A percentile compares a stretch with the other conserved stretches of the same genome.
These are phyloP conservation scores for Gautieria morchelliformis DNA, from an alignment of 768 basidiomycete genomes.

Conservation along the genomic window DNA sequence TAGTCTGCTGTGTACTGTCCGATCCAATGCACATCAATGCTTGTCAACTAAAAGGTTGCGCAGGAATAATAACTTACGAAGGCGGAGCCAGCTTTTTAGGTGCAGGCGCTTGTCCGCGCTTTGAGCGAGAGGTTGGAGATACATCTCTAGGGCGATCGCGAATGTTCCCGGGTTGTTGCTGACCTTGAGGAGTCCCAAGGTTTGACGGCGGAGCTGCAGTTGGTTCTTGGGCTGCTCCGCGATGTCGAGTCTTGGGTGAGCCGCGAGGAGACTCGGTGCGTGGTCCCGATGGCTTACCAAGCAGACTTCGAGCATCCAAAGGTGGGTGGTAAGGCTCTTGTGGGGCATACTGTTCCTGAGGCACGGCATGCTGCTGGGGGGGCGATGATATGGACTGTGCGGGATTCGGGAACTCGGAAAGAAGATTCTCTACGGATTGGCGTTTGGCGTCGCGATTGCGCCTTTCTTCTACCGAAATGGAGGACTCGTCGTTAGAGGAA, in stretches of 20 bases:
- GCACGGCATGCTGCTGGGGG: slow-evolving; percentile 28
- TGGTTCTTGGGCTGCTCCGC: slow-evolving; percentile 9
- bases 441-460: slow-evolving; percentile 48
- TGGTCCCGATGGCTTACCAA: slow-evolving; percentile 14
- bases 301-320: slow-evolving; percentile 7
- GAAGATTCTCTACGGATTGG: slow-evolving; percentile 74
- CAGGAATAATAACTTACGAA: background rate
- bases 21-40: background rate
- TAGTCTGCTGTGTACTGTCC: slow-evolving; percentile 52
- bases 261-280: background rate
- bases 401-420: slow-evolving; percentile 58
- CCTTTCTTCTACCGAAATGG: slow-evolving; percentile 6
- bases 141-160: slow-evolving; percentile 3
- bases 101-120: background rate
- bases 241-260: slow-evolving; percentile 10
- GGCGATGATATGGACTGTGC: slow-evolving; percentile 23
- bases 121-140: slow-evolving; percentile 1
- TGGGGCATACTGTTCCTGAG: slow-evolving; percentile 26
- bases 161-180: background rate
- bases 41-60: background rate
- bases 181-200: background rate
- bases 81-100: slow-evolving; percentile 2
- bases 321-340: slow-evolving; percentile 28
- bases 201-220: slow-evolving; percentile 1
- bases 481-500: slow-evolving; percentile 15